phyloP scores from a whole-genome alignment of 805 yeast species.

The Metschnikowia koreensis region DNA sequence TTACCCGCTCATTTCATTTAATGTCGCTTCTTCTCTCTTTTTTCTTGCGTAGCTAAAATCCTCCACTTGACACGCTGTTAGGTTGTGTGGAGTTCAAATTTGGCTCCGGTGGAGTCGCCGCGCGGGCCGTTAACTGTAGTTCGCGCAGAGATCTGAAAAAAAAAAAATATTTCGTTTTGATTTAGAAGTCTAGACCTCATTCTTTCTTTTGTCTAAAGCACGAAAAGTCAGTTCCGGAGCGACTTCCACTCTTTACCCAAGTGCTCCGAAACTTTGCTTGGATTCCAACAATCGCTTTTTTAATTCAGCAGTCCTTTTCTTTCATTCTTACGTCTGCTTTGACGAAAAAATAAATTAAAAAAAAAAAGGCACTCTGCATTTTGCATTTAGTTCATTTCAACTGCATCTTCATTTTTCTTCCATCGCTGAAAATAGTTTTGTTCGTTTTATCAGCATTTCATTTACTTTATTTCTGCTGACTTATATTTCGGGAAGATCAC shows the following conservation, averaged over 20 bases:
- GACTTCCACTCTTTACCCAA: not conserved
- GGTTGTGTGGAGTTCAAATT: constrained; percentile 14
- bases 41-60: too few species aligned
- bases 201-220: constrained; percentile 3
- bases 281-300: constrained; percentile 1
- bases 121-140: not conserved
- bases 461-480: constrained; percentile 3
- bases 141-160: constrained; percentile 18
- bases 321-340: not conserved
- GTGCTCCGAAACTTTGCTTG: not conserved
- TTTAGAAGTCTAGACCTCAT: not conserved
- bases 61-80: not conserved
- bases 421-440: not conserved
- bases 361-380: not conserved
- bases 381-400: constrained; percentile 12
- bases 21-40: too few species aligned
- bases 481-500: not conserved
- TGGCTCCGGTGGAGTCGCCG: constrained; percentile 1
- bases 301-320: not conserved
- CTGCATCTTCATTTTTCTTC: constrained; percentile 7
- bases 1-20: too few species aligned
- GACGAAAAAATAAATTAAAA: not conserved
- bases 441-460: constrained; percentile 1
- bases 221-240: constrained; percentile 3
- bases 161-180: constrained; percentile 5